Percentiles rank a stretch among this genome's conserved stretches.
phyloP scores from a whole-genome alignment of 2,329 filamentous ascomycete species.

The Sporothrix phasma region DNA sequence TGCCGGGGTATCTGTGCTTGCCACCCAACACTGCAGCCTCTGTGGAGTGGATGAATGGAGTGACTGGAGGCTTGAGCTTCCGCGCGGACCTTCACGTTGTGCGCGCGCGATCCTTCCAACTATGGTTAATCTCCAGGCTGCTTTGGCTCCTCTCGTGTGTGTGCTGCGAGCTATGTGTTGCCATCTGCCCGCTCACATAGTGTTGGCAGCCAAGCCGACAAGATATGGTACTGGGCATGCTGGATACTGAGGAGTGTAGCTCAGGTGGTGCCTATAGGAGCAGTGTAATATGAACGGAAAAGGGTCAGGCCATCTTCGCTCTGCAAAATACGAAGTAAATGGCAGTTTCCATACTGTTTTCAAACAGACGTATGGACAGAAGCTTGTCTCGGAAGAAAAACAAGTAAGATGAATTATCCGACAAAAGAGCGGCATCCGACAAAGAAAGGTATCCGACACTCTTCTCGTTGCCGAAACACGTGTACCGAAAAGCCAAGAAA shows the following conservation, averaged over 20 bases:
- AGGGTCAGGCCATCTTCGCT: too few relatives aligned
- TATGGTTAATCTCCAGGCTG: not conserved
- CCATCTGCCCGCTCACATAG: not conserved
- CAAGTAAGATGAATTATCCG: too few relatives aligned
- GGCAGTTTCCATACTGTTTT: too few relatives aligned
- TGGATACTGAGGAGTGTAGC: not conserved
- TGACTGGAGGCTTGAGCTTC: not conserved
- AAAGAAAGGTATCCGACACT: not conserved
- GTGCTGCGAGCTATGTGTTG: too few relatives aligned
- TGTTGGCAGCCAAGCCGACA: not conserved
- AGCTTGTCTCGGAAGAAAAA: not conserved
- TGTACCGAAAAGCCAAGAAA: too few relatives aligned
- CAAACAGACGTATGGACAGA: too few relatives aligned
- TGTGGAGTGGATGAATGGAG: not conserved
- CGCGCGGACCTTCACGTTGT: not conserved
- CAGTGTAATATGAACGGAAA: too few relatives aligned
- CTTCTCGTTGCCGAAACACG: not conserved
- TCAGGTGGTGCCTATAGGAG: too few relatives aligned
- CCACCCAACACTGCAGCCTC: not conserved
- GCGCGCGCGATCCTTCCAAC: not conserved
- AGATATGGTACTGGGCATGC: not conserved
- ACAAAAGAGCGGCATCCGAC: too few relatives aligned
- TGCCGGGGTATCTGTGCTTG: not conserved
- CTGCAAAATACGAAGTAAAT: too few relatives aligned
- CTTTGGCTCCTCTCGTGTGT: not conserved